These are phyloP conservation scores for Cercospora sesami DNA, from an alignment of 2,329 filamentous ascomycete species.

Conservation along the genomic window DNA sequence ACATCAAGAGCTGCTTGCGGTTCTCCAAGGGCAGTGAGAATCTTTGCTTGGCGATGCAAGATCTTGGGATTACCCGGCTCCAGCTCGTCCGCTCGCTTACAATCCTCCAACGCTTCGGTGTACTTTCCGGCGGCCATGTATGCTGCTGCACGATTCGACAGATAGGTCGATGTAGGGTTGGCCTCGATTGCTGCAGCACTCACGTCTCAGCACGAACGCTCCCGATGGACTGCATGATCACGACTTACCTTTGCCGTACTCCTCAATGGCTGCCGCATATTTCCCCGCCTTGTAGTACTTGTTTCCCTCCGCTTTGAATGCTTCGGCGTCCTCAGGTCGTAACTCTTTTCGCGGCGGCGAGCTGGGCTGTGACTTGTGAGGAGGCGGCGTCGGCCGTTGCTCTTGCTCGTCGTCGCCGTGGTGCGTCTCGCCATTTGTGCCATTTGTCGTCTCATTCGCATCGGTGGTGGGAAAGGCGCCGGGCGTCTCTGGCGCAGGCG, in stretches of 20 bases:
- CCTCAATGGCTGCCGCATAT: constrained; percentile 80
- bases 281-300: constrained; percentile 96
- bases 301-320: constrained; percentile 90
- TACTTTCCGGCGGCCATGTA: constrained; percentile 86
- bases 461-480: constrained; percentile 50
- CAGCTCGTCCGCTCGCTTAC: constrained; percentile 74
- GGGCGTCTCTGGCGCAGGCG: constrained; percentile 39
- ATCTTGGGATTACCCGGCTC: constrained; percentile 88
- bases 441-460: constrained; percentile 23
- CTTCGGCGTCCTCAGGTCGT: constrained; percentile 74
- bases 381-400: constrained; percentile 64
- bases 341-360: constrained; percentile 44
- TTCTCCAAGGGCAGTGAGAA: constrained; percentile 82
- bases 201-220: constrained; percentile 28
- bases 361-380: constrained; percentile 61
- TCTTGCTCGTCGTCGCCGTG: constrained; percentile 43
- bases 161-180: constrained; percentile 83
- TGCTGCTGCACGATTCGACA: constrained; percentile 92
- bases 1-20: constrained; percentile 84
- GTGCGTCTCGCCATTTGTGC: constrained; percentile 41
- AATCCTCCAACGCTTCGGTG: constrained; percentile 80
- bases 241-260: constrained; percentile 86
- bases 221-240: not conserved
- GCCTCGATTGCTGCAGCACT: constrained; percentile 74
- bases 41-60: constrained; percentile 79